A percentile compares a stretch with the other conserved stretches of the same genome.
Evolutionary conservation across 768 basidiomycete species (phyloP).

Genomic region (Hypholoma fasciculare): DNA sequence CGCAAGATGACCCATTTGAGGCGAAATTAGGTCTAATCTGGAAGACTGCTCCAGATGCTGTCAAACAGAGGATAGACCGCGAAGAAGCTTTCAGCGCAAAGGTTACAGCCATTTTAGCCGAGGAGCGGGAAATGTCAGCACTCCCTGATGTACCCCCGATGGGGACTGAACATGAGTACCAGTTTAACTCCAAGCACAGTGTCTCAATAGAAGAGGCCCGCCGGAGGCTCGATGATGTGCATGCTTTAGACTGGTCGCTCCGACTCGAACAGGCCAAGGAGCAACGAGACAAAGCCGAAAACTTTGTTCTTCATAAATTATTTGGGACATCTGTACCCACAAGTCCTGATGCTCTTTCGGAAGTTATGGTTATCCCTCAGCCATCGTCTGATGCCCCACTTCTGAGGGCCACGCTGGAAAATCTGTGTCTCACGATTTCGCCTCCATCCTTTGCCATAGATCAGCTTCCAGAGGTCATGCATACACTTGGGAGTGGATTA

Average conservation of each 20-base stretch:
- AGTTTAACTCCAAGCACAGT: slow-evolving; percentile 63
- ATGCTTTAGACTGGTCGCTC: slow-evolving; percentile 72
- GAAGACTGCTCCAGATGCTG: slow-evolving; percentile 71
- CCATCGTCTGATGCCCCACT: slow-evolving; percentile 57
- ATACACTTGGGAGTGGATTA: slow-evolving; percentile 65
- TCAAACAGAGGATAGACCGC: slow-evolving; percentile 65
- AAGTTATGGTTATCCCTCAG: slow-evolving; percentile 42
- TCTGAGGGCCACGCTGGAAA: slow-evolving; percentile 61
- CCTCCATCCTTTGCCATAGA: slow-evolving; percentile 59
- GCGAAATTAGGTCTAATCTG: slow-evolving; percentile 72
- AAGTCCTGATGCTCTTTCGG: slow-evolving; percentile 34
- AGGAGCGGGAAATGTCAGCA: slow-evolving; percentile 33
- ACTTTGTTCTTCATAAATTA: slow-evolving; percentile 43
- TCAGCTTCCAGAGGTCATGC: slow-evolving; percentile 61
- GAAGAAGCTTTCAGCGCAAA: slow-evolving; percentile 83
- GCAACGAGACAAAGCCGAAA: slow-evolving; percentile 51
- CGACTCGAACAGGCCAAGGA: slow-evolving; percentile 49
- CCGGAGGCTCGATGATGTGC: slow-evolving; percentile 62
- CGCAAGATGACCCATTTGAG: slow-evolving; percentile 85
- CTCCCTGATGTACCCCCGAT: slow-evolving; percentile 10
- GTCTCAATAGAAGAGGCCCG: slow-evolving; percentile 75
- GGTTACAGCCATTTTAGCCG: slow-evolving; percentile 59
- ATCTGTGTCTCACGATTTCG: slow-evolving; percentile 55
- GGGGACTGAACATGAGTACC: slow-evolving; percentile 50
- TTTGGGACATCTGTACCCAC: slow-evolving; percentile 32